Evolutionary conservation across 2,329 filamentous ascomycete species (phyloP).

Genomic region (Cercospora nicotianae): DNA sequence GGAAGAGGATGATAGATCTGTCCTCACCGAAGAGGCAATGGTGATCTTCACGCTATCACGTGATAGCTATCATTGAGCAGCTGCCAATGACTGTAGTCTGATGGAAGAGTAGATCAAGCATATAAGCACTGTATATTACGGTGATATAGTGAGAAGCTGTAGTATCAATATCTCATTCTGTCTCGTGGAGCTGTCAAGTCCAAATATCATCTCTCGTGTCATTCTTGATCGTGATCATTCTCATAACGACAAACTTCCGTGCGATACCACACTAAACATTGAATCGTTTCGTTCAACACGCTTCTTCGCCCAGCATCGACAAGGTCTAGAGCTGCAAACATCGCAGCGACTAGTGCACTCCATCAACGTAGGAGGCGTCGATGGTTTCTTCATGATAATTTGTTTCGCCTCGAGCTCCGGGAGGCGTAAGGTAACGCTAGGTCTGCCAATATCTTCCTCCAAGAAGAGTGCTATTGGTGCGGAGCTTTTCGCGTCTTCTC

Average conservation of each 20-base stretch:
- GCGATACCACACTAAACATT: constrained; percentile 4
- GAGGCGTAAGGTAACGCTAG: constrained; percentile 10
- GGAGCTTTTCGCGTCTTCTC: not conserved
- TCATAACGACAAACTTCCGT: not conserved
- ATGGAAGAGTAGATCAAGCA: not conserved
- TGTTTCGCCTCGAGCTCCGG: constrained; percentile 18
- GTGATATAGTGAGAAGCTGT: not conserved
- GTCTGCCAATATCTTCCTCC: constrained; percentile 9
- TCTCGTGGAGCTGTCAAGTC: not conserved
- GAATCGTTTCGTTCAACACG: constrained; percentile 9
- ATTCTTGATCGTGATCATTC: not conserved
- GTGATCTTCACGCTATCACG: not conserved
- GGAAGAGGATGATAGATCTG: not conserved
- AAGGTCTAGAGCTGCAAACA: constrained; percentile 1
- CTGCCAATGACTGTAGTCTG: not conserved
- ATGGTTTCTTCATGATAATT: constrained; percentile 18
- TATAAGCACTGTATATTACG: not conserved
- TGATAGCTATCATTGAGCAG: not conserved
- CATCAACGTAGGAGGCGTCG: constrained; percentile 7
- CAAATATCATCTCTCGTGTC: not conserved
- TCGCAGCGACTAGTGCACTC: not conserved
- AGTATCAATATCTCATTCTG: not conserved
- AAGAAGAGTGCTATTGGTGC: not conserved
- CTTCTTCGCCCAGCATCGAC: constrained; percentile 16
- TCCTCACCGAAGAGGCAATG: not conserved